These are phyloP conservation scores for Camelina neglecta DNA, from an alignment of 345 rosid genomes.

Conservation along the genomic window DNA sequence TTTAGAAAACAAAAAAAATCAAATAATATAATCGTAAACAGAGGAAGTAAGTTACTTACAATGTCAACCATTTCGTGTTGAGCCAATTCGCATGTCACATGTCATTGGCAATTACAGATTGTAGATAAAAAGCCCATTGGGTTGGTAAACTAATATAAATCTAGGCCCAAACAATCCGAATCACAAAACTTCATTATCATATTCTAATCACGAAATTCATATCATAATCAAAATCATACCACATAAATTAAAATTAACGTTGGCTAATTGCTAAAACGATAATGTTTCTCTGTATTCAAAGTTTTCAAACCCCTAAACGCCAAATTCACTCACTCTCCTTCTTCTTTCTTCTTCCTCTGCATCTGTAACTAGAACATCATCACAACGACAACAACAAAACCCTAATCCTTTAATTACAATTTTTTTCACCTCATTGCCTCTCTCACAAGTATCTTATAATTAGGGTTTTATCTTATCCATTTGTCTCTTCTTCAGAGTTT, in stretches of 20 bases:
- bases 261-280: no score
- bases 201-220: background rate
- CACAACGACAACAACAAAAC: no score
- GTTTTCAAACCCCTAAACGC: no score
- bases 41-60: background rate
- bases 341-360: no score
- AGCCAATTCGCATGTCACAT: background rate
- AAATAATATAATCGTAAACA: background rate
- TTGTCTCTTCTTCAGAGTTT: background rate
- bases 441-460: background rate
- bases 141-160: background rate
- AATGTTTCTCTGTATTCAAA: no score
- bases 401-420: no score
- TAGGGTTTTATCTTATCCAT: conserved; percentile 5
- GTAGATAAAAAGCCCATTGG: background rate
- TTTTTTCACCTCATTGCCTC: background rate
- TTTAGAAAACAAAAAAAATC: no score
- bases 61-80: background rate
- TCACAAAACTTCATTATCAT: background rate
- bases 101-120: background rate
- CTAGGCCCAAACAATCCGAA: background rate
- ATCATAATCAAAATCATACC: background rate
- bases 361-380: no score
- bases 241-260: no score
- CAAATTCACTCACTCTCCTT: no score